Base-by-base conservation (phyloP, 441 rosid genomes). In the Pelargonium fulgidum region DNA sequence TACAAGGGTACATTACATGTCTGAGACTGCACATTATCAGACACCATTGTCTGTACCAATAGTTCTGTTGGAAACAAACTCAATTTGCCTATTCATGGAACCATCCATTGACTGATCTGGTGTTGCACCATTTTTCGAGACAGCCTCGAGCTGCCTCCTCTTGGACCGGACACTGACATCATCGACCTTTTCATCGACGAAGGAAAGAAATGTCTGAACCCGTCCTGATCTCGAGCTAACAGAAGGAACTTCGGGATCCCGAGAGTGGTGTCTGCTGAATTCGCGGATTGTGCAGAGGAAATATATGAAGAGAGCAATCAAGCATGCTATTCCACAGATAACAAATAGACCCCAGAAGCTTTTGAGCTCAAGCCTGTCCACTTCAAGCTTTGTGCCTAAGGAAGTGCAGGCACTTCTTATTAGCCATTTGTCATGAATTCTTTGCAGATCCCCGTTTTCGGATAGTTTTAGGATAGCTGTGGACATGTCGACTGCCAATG, bases 371-470 rank as follows among this genome's bases (percentile, higher is more conserved):
- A 93, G 84, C 80, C 89, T 76, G 67, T 93, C 97, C 56, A 78
- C 86, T 62, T 82, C 89, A 20, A 84, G 48, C 83, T 83, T 85
- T 11, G 92, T 77, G 19, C 85, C 88, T 75, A 83, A 89, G 26
- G 79, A 82, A 52, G 86, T 88, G 64, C 97, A 93, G 36, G 97
- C 93, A 66, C 86, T 80, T 65, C 93, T 79, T 71, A 76, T 70
- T 45, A 89, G 87, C 95, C 96, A 91, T 79, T 90, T 93, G 77
- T 93, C 96, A 41, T 92, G 87, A 56, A 93, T 90, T 79, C 98
- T 80, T 69, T 90, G 89, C 44, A 89, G 83, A 68, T 93, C 97
- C 22, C 98, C 97, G 1, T 82, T 86, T 66, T 90, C 97, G 1
- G 96, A 86, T 45, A 90, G 81, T 78, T 75, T 88, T 75, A 90